phyloP scores from a whole-genome alignment of 1,284 basidiomycete genomes.

The Ustanciosporium gigantosporum region DNA sequence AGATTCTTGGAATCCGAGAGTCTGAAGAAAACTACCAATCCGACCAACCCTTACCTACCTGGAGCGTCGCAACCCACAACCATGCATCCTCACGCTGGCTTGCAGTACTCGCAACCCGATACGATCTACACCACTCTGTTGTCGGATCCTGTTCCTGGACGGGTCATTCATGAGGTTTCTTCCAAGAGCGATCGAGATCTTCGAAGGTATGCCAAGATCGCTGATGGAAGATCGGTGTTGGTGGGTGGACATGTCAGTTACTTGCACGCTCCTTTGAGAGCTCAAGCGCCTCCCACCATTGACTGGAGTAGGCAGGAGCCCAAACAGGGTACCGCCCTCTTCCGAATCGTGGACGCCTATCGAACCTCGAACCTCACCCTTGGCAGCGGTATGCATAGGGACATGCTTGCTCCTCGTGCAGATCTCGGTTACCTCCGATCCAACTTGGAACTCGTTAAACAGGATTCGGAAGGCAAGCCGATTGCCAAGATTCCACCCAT shows the following conservation, averaged over 20 bases:
- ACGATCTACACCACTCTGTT: constrained; percentile 46
- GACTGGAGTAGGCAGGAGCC: constrained; percentile 32
- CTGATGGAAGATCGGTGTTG: constrained; percentile 25
- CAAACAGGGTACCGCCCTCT: constrained; percentile 27
- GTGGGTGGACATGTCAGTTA: constrained; percentile 30
- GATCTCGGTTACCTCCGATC: constrained; percentile 32
- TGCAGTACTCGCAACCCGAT: constrained; percentile 57
- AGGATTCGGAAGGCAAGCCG: constrained; percentile 8
- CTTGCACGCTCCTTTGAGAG: constrained; percentile 23
- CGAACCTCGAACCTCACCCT: constrained; percentile 12
- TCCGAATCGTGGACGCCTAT: constrained; percentile 35
- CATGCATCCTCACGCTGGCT: constrained; percentile 45
- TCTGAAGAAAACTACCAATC: not conserved
- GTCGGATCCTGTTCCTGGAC: constrained; percentile 39
- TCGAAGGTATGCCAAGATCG: constrained; percentile 7
- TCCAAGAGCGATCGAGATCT: constrained; percentile 8
- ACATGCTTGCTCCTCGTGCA: constrained; percentile 26
- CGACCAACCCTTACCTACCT: constrained; percentile 4
- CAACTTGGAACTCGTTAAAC: constrained; percentile 25
- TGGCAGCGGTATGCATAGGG: constrained; percentile 23
- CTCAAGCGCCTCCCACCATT: constrained; percentile 25
- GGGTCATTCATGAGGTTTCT: constrained; percentile 43
- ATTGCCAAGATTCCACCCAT: not conserved
- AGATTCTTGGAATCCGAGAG: constrained; percentile 23
- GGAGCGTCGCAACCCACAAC: constrained; percentile 34